Evolutionary conservation across 192 early-diverging fungal species (phyloP).

Genomic region (Diversispora epigaea): DNA sequence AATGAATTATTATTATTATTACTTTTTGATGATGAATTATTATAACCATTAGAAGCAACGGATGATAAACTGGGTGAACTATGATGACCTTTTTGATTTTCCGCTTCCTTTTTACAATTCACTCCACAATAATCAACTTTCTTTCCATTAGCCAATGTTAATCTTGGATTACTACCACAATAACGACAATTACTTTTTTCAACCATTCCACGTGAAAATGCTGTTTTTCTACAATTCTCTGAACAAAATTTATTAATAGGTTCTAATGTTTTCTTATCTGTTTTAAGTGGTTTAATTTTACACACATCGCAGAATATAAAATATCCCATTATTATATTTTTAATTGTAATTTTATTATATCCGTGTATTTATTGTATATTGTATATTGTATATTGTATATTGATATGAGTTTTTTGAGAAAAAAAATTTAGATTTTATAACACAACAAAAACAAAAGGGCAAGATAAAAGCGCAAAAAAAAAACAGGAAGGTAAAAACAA

Average conservation of each 20-base stretch:
- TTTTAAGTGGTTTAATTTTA: neutral
- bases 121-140: conserved; percentile 1
- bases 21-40: too few species aligned
- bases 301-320: neutral
- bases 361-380: too few species aligned
- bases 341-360: too few species aligned
- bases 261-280: neutral
- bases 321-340: neutral
- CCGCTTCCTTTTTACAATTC: neutral
- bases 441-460: too few species aligned
- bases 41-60: too few species aligned
- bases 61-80: too few species aligned
- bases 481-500: too few species aligned
- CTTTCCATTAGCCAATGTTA: neutral
- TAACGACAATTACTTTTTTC: neutral
- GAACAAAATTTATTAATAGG: neutral
- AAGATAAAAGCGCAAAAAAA: too few species aligned
- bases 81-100: neutral
- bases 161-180: neutral
- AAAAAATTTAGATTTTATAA: too few species aligned
- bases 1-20: too few species aligned
- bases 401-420: too few species aligned
- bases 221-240: conserved; percentile 1
- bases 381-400: too few species aligned
- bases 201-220: neutral